A percentile compares a stretch with the other conserved stretches of the same genome.
Conservation (phyloP, 768 basidiomycete genomes). For the Udeniomyces megalosporus region DNA sequence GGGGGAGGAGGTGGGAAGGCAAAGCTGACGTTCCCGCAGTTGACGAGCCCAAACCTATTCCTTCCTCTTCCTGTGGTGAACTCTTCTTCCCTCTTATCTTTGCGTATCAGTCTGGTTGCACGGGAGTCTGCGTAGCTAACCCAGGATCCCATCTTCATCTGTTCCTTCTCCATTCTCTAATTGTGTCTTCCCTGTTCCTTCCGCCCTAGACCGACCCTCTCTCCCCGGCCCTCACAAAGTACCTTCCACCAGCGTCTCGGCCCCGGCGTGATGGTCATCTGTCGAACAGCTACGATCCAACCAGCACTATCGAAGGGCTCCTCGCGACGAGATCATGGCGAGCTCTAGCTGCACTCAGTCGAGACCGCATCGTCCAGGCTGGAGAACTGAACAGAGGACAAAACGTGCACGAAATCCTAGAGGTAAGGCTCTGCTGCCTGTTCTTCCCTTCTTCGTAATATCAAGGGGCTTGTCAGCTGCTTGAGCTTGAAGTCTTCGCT, state of each 20-base stretch:
- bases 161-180: no score
- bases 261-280: background rate
- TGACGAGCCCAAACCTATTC: slow-evolving; percentile 2
- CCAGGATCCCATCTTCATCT: no score
- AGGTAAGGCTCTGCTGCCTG: no score
- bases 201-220: background rate
- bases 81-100: background rate
- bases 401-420: slow-evolving; percentile 3
- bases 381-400: slow-evolving; percentile 6
- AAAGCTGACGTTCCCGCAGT: background rate
- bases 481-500: no score
- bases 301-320: slow-evolving; percentile 1
- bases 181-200: no score
- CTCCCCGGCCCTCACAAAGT: slow-evolving; percentile 1
- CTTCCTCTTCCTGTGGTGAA: background rate
- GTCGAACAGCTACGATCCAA: background rate
- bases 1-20: background rate
- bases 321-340: slow-evolving; percentile 3
- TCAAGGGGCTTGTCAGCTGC: no score
- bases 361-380: slow-evolving; percentile 2
- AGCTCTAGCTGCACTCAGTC: slow-evolving; percentile 3
- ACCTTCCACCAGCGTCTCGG: background rate
- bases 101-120: no score
- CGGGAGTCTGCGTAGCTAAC: background rate
- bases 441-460: no score